Evolutionary conservation across 2,329 filamentous ascomycete genomes (phyloP), one percentile per base, ranked within the genome.

Genomic region (Aureobasidium uvarum): DNA sequence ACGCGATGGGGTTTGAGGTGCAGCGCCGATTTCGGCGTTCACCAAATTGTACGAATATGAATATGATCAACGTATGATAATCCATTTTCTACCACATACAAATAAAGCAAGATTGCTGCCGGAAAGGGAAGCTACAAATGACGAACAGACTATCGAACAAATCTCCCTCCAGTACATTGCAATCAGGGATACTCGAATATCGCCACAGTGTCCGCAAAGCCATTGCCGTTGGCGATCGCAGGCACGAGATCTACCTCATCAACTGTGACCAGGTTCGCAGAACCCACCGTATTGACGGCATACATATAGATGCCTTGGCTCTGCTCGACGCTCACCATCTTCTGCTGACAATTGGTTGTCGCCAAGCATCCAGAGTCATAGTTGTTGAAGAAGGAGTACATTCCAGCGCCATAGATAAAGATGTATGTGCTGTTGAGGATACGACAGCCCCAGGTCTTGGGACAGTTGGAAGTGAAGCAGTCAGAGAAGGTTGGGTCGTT

Each of bases 321-420:
- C 16, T 67, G 36, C 76, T 92, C 87, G 41, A 94, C 79, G 70
- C 85, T 86, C 54, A 93, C 83, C 79, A 95, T 92, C 77, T 92
- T 89, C 66, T 87, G 82, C 77, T 94, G 91, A 80, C 91, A 95
- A 69, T 84, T 85, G 74, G 90, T 84, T 11, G 81, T 82, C 43
- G 77, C 76, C 18, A 93, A 83, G 71, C 91, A 95, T 20, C 81
- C 81, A 77, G 92, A 89, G 43, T 78, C 80, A 77, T 94, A 94
- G 81, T 92, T 91, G 76, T 94, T 85, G 73, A 92, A 94, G 84
- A 94, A 94, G 69, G 84, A 88, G 82, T 94, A 94, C 66, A 93
- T 78, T 31, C 90, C 90, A 5, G 85, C 88, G 52, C 90, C 90
- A 72, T 88, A 91, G 71, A 92, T 78, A 73, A 84, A 85, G 20